Evolutionary conservation across 2,329 filamentous ascomycete genomes (phyloP), one percentile per base, ranked within the genome.

Genomic region (Aspergillus niger): DNA sequence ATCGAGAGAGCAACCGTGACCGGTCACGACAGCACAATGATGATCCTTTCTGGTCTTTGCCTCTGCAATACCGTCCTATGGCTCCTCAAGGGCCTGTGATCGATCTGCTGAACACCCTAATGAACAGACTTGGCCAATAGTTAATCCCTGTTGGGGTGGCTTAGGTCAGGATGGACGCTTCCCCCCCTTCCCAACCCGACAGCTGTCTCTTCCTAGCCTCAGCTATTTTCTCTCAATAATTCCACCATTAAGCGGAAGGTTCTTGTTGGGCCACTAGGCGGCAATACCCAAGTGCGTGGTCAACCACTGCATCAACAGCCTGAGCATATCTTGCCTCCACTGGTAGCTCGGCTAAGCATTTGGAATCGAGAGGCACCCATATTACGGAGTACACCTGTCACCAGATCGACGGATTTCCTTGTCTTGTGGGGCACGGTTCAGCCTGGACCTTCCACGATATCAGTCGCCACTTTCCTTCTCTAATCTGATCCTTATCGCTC

Each of bases 371-470:
- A 50, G 26, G 47, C 15, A 50, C 47, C n/a, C 24, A 50, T 30
- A 50, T 50, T 50, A 50, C 41, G 41, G 41, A 17, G 41, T 44
- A 20, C 55, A 53, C 48, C 26, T 53, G 48, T 47, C 56, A 50
- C 36, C 50, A 32, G 24, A 38, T 53, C 48, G 22, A 44, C 44
- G 15, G 10, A 28, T 15, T 41, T 26, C 17, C 38, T 52, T 17
- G 3, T 55, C 49, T 47, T 32, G 52, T 52, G 52, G 47, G 58
- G 51, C 47, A 49, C 44, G 24, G n/a, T 32, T 30, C 47, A 30
- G 47, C n/a, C 47, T 50, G 47, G 47, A 50, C 47, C 47, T 50
- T 50, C 47, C 47, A 32, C 47, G 26, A 50, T 50, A 50, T 50
- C 47, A 30, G 47, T 30, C 26, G 47, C 47, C 47, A 50, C 47